phyloP scores from a whole-genome alignment of 768 basidiomycete genomes.

The Termitomyces sp. region DNA sequence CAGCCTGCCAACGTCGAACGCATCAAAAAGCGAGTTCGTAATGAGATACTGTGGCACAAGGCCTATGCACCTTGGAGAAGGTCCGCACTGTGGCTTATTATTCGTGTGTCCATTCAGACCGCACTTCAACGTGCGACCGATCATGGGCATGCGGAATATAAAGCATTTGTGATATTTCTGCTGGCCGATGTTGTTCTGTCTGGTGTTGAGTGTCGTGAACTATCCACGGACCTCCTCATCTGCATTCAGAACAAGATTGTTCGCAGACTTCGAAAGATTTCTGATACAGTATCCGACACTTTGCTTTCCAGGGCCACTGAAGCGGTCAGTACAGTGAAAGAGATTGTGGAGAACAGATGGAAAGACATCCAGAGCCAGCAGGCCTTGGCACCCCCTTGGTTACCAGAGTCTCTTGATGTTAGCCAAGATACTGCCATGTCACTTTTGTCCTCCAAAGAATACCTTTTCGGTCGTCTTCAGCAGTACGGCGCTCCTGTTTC shows the following conservation, averaged over 20 bases:
- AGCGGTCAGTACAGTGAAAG: conserved; percentile 14
- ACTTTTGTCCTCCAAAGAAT: conserved; percentile 21
- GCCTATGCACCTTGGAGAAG: conserved; percentile 42
- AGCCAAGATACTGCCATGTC: conserved; percentile 26
- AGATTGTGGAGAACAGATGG: conserved; percentile 31
- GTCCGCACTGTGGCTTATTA: conserved; percentile 44
- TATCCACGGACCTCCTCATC: conserved; percentile 31
- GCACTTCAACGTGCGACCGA: conserved; percentile 16
- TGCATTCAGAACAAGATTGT: conserved; percentile 32
- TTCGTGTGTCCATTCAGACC: conserved; percentile 42
- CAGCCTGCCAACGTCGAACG: conserved; percentile 20
- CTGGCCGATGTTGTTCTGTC: conserved; percentile 23
- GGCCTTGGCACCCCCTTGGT: conserved; percentile 19
- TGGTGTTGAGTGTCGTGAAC: conserved; percentile 11
- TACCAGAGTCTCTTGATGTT: conserved; percentile 20
- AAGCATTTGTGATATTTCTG: conserved; percentile 42
- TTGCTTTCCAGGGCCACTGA: conserved; percentile 16
- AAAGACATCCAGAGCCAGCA: conserved; percentile 19
- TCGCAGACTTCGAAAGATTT: conserved; percentile 33
- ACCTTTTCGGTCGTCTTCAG: conserved; percentile 19
- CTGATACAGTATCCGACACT: conserved; percentile 15
- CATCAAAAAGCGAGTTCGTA: conserved; percentile 38
- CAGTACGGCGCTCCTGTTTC: neutral
- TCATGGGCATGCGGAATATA: conserved; percentile 28
- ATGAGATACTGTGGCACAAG: conserved; percentile 40